Evolutionary conservation across 129 eudicot species (phyloP).

Genomic region (Dittrichia graveolens): DNA sequence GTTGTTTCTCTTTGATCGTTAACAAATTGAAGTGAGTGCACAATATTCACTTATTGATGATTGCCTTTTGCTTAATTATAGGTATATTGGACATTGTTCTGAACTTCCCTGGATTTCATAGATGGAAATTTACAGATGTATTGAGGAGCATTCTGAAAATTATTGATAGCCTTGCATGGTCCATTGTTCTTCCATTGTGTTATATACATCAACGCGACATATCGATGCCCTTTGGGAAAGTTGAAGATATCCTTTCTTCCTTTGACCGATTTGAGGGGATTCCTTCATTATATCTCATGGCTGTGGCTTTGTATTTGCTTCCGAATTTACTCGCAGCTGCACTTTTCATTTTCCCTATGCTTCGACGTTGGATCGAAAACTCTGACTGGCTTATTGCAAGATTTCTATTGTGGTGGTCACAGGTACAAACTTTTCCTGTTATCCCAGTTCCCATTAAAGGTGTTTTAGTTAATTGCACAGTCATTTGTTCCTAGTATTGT

Average conservation of each 20-base stretch:
- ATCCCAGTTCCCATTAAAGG: not conserved
- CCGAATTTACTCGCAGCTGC: constrained; percentile 78
- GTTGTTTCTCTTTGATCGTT: constrained; percentile 1
- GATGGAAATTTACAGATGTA: constrained; percentile 81
- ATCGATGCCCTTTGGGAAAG: constrained; percentile 40
- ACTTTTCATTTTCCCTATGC: constrained; percentile 89
- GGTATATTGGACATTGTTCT: constrained; percentile 84
- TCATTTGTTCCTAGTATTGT: not conserved
- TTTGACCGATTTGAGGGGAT: constrained; percentile 64
- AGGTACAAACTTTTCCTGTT: constrained; percentile 52
- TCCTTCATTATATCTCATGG: constrained; percentile 79
- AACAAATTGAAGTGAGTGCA: constrained; percentile 13
- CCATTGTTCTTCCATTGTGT: constrained; percentile 71
- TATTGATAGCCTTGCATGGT: constrained; percentile 80
- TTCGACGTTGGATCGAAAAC: constrained; percentile 96
- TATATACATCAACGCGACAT: constrained; percentile 51
- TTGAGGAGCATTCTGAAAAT: constrained; percentile 74
- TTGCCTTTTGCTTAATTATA: constrained; percentile 33
- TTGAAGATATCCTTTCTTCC: constrained; percentile 50
- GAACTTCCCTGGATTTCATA: constrained; percentile 88
- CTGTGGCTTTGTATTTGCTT: constrained; percentile 76
- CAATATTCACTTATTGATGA: constrained; percentile 4
- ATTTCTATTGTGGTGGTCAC: constrained; percentile 98
- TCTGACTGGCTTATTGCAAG: constrained; percentile 91
- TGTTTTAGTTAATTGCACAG: constrained; percentile 3